Percentiles rank a stretch among this genome's conserved stretches.
phyloP scores from a whole-genome alignment of 345 rosid genomes.

The Gossypium ekmanianum region DNA sequence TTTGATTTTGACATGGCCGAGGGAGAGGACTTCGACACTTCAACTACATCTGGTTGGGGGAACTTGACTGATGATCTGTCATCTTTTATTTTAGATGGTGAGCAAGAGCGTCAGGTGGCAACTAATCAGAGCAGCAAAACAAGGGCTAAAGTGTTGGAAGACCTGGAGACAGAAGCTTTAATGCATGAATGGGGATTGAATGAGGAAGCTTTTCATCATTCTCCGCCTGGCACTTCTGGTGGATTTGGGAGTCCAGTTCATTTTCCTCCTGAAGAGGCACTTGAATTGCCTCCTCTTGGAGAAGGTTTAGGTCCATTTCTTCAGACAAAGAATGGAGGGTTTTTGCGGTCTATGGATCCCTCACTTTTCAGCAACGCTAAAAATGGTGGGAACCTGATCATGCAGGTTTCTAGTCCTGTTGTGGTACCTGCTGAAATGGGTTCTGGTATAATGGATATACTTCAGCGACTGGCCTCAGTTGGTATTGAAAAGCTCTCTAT shows the following conservation, averaged over 20 bases:
- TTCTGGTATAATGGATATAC: constrained; percentile 62
- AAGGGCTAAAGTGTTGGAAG: constrained; percentile 69
- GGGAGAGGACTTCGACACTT: constrained; percentile 34
- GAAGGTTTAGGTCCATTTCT: constrained; percentile 84
- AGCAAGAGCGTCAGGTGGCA: constrained; percentile 52
- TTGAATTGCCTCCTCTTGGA: constrained; percentile 69
- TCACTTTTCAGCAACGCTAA: constrained; percentile 57
- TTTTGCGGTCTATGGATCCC: constrained; percentile 80
- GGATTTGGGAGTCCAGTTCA: constrained; percentile 59
- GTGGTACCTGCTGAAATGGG: constrained; percentile 99
- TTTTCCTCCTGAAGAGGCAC: constrained; percentile 49
- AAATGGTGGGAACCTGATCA: constrained; percentile 69
- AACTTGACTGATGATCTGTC: constrained; percentile 42
- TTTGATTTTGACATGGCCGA: constrained; percentile 51
- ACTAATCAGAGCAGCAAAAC: constrained; percentile 39
- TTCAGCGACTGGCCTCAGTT: constrained; percentile 68
- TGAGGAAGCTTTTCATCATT: constrained; percentile 64
- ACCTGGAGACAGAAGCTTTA: constrained; percentile 74
- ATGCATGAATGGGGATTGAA: constrained; percentile 93
- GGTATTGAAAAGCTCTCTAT: constrained; percentile 93
- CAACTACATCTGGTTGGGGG: constrained; percentile 32
- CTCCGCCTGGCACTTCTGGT: constrained; percentile 48
- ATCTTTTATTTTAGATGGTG: constrained; percentile 50
- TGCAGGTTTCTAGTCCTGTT: constrained; percentile 94
- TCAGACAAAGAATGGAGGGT: constrained; percentile 79